Base-by-base conservation (phyloP, 2,329 filamentous ascomycete genomes). In the Allantophomopsis cytisporea region DNA sequence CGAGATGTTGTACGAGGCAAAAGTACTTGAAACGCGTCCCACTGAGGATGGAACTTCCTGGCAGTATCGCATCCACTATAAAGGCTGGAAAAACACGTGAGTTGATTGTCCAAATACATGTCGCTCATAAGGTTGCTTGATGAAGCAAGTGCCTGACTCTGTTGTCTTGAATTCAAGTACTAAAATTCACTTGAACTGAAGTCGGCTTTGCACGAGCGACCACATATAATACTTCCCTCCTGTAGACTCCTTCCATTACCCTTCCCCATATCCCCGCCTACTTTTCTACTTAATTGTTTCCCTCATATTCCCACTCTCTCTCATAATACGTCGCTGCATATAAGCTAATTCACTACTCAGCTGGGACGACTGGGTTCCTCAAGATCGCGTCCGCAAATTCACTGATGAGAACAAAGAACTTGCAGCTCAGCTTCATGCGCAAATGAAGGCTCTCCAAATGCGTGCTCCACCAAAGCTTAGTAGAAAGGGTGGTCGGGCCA, bases 291-390 rank as follows among this genome's bases (percentile, higher is more conserved):
- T 8, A 10, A 10, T 8, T 12, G 5, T 28, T 10, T 28, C 7
- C 10, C 23, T 6, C 7, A 6, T 8, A 28, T 12, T 28, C 23
- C 10, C 23, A 8, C 7, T 10, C 7, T 28, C 23, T 28, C 10
- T 28, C 23, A 28, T 12, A 8, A 4, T 12, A 3, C 23, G 23
- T 28, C 8, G 23, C 23, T 20, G 18, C 23, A 28, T 12, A 3
- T 28, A 28, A 12, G 11, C 23, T 28, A 28, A 28, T 28, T 28
- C 10, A 10, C 23, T 28, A 8, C 23, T 28, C 23, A 28, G 23
- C 23, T 98, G 91, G 91, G 91, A 98, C 64, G 91, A 98, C 64
- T 96, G 89, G 89, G 91, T 96, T 35, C 76, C 84, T 16, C 80
- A 87, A 60, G 89, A 96, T 59, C 84, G 91, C 49, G 80, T 98